Base-by-base conservation (phyloP, 768 basidiomycete genomes). In the Mycena haematopus region DNA sequence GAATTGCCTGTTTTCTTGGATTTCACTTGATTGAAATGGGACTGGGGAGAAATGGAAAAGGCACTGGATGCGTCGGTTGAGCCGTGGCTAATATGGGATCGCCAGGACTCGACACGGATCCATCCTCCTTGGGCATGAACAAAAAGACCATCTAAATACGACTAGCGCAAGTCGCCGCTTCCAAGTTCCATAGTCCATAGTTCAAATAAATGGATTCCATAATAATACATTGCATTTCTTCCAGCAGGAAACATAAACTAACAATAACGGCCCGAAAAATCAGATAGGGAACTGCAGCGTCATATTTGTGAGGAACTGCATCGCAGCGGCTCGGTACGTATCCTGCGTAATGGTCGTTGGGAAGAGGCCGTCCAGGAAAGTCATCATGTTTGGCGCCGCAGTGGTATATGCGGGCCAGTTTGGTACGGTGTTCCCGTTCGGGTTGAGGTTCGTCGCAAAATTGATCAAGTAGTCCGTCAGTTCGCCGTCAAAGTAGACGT, bases 381-480 rank as follows among this genome's bases (percentile, higher is more conserved):
- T 73, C 53, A 77, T 73, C 31, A 80, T 69, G 35, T 74, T 71
- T 9, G 78, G 77, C 8, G 71, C 68, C 0, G 53, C 63, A 0
- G 71, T 63, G 11, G 73, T 75, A 47, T 83, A 85, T 51, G 75
- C 73, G 0, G 84, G 83, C 84, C 83, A 85, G 21, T 71, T 68
- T n/a, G 78, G 54, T 25, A 75, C 76, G 3, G 69, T 71, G 10
- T 66, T 58, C 10, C 72, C 76, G 62, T 86, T 86, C 0, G 74
- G 81, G 66, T 80, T 67, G 50, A 76, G 72, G 10, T 64, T 71
- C 51, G 65, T 70, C 13, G 68, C 72, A 62, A 80, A 80, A 64
- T 75, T 71, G 56, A 80, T 72, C 24, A 80, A 60, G 52, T 75
- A 75, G 62, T 77, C 75, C 14, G 73, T 57, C 58, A 80, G 62